Evolutionary conservation across 2,329 filamentous ascomycete species (phyloP).

Genomic region (Colletotrichum sp.): DNA sequence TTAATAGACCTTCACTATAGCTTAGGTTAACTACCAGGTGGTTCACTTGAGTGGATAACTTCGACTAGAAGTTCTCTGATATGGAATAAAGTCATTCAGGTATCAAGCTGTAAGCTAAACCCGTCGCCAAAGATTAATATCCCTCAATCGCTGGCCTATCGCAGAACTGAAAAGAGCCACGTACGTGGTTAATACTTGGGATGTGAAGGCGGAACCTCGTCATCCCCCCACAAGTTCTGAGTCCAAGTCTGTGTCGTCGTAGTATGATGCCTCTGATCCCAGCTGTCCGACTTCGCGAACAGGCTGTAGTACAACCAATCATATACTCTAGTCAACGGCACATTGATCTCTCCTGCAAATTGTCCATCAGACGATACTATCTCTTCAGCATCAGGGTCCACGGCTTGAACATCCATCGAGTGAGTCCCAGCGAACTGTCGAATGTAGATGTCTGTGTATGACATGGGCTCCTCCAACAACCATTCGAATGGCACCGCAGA

Average conservation of each 20-base stretch:
- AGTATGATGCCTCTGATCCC: background rate
- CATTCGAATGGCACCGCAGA: background rate
- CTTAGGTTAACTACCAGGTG: background rate
- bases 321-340: background rate
- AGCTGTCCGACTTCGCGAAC: background rate
- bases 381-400: background rate
- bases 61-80: background rate
- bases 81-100: background rate
- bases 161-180: background rate
- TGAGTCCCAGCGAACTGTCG: background rate
- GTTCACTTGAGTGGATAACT: background rate
- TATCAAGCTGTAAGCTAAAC: background rate
- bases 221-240: background rate
- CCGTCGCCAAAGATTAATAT: background rate
- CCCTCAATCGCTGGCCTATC: background rate
- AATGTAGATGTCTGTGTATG: background rate
- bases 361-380: background rate
- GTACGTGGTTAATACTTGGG: background rate
- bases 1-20: background rate
- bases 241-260: background rate
- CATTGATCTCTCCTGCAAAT: background rate
- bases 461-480: background rate
- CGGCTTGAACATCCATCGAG: background rate
- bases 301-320: background rate
- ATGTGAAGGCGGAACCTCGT: background rate